Base-by-base conservation (phyloP, 352 stramenopile genomes). In the Phytophthora pinifolia region DNA sequence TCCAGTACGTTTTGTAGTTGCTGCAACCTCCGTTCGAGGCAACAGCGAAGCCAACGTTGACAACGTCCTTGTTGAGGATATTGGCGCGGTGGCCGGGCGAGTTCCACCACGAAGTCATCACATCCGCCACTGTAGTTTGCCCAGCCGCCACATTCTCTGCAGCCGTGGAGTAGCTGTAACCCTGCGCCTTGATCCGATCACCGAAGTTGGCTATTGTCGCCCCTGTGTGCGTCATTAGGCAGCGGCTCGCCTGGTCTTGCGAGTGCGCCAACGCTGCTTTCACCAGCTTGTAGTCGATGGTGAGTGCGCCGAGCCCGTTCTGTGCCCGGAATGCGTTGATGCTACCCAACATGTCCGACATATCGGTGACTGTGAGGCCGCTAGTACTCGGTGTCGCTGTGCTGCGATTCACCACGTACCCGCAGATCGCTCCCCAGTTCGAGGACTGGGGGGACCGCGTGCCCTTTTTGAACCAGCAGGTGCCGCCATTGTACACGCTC, bases 91-190 rank as follows among this genome's bases (percentile, higher is more conserved):
- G 72, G 27, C 67, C 69, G 1, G 64, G 46, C 35, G 67, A 83
- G 58, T 70, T 74, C 67, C 62, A 78, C 74, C 70, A 83, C 25
- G 70, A 70, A 5, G 66, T 59, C 70, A 80, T 83, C 32, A 80
- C 70, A 9, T 52, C 49, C 30, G 36, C 43, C 39, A 76, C 68
- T 44, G 59, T 70, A 13, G 38, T 51, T 54, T 80, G 68, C n/a
- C 71, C 67, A 1, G 62, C 70, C 2, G 74, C 70, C 14, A 80
- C 68, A 41, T 81, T 81, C 54, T 79, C 70, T 7, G 59, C 70
- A 1, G 69, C 74, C 43, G 35, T 67, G 35, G 46, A 67, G 57
- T 71, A 83, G 46, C 53, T 64, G 60, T 79, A 83, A 18, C 63
- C 59, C 34, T 80, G 53, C 1, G 54, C 59, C 41, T 67, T 67